A percentile compares a stretch with the other conserved stretches of the same genome.
Evolutionary conservation across 75 land plant species (phyloP).

Genomic region (Chamaecyparis obtusa): DNA sequence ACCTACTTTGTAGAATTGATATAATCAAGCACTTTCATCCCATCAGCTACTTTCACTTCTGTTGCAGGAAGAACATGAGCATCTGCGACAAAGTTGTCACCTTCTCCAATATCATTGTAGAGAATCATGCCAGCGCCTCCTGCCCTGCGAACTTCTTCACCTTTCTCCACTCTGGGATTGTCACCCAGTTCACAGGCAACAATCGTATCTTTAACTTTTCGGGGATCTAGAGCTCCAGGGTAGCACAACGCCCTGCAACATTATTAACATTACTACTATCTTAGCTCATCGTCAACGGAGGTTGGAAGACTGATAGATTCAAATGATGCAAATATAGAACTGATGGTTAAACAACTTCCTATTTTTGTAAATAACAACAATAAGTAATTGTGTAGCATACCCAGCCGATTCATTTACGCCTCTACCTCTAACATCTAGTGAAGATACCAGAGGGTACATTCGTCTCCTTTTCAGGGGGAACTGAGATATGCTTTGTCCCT

Average conservation of each 20-base stretch:
- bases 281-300: background rate
- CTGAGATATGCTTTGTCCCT: slow-evolving; percentile 3
- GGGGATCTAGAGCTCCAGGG: slow-evolving; percentile 31
- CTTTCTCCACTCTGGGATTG: slow-evolving; percentile 35
- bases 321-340: background rate
- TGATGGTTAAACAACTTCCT: background rate
- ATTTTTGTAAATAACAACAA: background rate
- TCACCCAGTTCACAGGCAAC: slow-evolving; percentile 46
- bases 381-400: background rate
- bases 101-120: slow-evolving; percentile 30
- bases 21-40: slow-evolving; percentile 30
- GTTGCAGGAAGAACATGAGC: slow-evolving; percentile 56
- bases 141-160: slow-evolving; percentile 23
- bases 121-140: slow-evolving; percentile 69
- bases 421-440: background rate
- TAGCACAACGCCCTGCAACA: slow-evolving; percentile 19
- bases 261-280: background rate
- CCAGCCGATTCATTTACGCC: slow-evolving; percentile 14
- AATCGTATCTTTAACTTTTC: slow-evolving; percentile 55
- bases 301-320: background rate
- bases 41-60: slow-evolving; percentile 31
- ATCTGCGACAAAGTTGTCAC: slow-evolving; percentile 38
- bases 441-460: slow-evolving; percentile 1
- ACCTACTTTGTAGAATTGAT: slow-evolving; percentile 48
- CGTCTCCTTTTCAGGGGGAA: background rate